phyloP scores from a whole-genome alignment of 441 rosid genomes.

The Macaranga tanarius region DNA sequence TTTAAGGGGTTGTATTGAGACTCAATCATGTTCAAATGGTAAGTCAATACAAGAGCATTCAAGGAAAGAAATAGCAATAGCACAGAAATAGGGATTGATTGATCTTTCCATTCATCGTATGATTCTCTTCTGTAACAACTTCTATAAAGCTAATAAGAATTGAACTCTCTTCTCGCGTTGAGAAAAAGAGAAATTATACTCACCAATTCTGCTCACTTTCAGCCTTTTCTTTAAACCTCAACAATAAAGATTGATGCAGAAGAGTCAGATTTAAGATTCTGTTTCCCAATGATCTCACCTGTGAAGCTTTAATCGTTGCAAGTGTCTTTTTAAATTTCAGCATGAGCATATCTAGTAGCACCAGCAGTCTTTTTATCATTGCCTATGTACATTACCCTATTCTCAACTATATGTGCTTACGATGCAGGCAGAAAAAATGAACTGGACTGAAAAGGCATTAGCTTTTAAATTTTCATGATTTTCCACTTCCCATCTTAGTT shows the following conservation, averaged over 20 bases:
- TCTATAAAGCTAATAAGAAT: too few relatives aligned
- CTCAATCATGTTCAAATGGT: too few relatives aligned
- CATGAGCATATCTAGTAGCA: constrained; percentile 8
- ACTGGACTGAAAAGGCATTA: constrained; percentile 61
- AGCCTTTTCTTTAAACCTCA: constrained; percentile 53
- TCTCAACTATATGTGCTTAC: constrained; percentile 25
- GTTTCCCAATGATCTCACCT: constrained; percentile 95
- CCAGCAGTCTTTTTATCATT: not conserved
- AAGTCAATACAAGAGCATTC: too few relatives aligned
- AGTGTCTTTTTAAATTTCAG: constrained; percentile 41
- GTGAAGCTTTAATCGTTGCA: constrained; percentile 85
- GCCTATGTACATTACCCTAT: not conserved
- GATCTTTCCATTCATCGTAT: not conserved
- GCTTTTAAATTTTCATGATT: not conserved
- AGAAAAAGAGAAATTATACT: too few relatives aligned
- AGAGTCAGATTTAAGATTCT: constrained; percentile 94
- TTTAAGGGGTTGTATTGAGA: too few relatives aligned
- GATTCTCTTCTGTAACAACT: too few relatives aligned
- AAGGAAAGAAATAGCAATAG: too few relatives aligned
- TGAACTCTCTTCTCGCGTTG: not conserved
- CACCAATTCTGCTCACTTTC: not conserved
- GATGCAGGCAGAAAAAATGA: constrained; percentile 89
- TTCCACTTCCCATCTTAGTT: not conserved
- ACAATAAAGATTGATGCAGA: constrained; percentile 94
- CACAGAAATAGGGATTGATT: not conserved